Evolutionary conservation across 805 yeast genomes (phyloP), one percentile per base, ranked within the genome.

Genomic region (Wickerhamomyces mucosus): DNA sequence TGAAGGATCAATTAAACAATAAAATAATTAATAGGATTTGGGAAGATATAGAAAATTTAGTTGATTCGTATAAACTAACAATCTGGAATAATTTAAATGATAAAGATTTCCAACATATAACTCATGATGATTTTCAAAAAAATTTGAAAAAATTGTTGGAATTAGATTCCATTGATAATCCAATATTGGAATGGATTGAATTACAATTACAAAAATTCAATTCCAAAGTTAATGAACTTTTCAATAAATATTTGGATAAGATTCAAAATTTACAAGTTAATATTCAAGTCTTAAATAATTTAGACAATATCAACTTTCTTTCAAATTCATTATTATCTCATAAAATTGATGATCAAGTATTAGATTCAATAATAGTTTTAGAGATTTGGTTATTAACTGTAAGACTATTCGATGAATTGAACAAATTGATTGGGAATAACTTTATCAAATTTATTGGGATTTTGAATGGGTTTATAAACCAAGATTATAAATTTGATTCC

Each of bases 121-220:
- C 31, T 15, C 43, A 41, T 12, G 44, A 39, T n/a, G 36, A 32
- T 3, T 65, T 69, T 36, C 43, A 68, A 15, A 57, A 61, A 9
- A 46, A 65, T 10, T 67, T 78, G 16, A 61, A 67, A n/a, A 70
- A 68, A 40, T 56, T 80, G 21, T 51, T 76, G 27, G 83, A 78
- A 38, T 56, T 81, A 21, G 79, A 76, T n/a, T 65, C 69, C 3
- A 66, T 61, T 28, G 76, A 72, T 34, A 78, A 74, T 47, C 89
- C 89, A 5, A 69, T 79, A 6, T 49, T 64, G 15, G 72, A 67
- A 32, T 80, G 85, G 75, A 64, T 80, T 18, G 58, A 65, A 26
- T 54, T 67, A 14, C 78, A 69, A 43, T 62, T 65, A 28, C 56
- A 58, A 16, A 50, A 49, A 14, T 60, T 73, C 36, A 50, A 55